Evolutionary conservation across 164 flowering plant genomes (phyloP).

Genomic region (Buxus sempervirens): DNA sequence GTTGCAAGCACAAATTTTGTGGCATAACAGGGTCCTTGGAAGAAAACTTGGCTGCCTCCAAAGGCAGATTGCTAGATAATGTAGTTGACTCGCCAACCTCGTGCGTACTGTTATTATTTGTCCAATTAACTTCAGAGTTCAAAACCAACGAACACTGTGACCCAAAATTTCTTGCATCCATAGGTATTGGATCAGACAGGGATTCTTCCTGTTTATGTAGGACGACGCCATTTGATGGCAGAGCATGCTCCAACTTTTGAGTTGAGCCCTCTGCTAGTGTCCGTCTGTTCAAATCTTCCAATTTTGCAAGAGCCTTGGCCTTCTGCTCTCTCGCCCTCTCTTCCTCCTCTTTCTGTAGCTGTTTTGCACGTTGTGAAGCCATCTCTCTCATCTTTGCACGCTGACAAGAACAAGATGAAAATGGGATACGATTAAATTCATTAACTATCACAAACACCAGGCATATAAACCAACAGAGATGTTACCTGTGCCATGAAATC

Average conservation of each 20-base stretch:
- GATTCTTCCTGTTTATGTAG: slow-evolving; percentile 37
- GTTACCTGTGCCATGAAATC: slow-evolving; percentile 59
- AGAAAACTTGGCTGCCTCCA: slow-evolving; percentile 22
- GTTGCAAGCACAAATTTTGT: slow-evolving; percentile 18
- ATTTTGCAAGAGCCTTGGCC: slow-evolving; percentile 90
- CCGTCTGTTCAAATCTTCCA: slow-evolving; percentile 87
- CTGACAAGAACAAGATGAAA: slow-evolving; percentile 34
- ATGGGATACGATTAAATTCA: slow-evolving; percentile 6
- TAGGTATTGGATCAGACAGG: slow-evolving; percentile 4
- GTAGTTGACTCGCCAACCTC: slow-evolving; percentile 22
- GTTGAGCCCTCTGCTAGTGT: slow-evolving; percentile 37
- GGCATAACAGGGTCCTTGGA: slow-evolving; percentile 17
- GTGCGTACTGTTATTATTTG: slow-evolving; percentile 10
- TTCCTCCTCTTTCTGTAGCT: slow-evolving; percentile 89
- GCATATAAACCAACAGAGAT: not conserved
- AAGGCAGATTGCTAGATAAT: slow-evolving; percentile 14
- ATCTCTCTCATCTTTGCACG: slow-evolving; percentile 82
- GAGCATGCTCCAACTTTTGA: slow-evolving; percentile 34
- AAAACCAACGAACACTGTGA: slow-evolving; percentile 14
- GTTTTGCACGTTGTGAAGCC: slow-evolving; percentile 71
- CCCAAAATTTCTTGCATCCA: slow-evolving; percentile 12
- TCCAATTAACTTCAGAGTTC: slow-evolving; percentile 19
- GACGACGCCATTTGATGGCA: slow-evolving; percentile 8
- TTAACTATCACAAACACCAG: not conserved
- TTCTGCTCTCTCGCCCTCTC: slow-evolving; percentile 80